Percentiles rank a stretch among this genome's conserved stretches.
phyloP scores from a whole-genome alignment of 1,284 basidiomycete genomes.

The Coriolopsis trogii region DNA sequence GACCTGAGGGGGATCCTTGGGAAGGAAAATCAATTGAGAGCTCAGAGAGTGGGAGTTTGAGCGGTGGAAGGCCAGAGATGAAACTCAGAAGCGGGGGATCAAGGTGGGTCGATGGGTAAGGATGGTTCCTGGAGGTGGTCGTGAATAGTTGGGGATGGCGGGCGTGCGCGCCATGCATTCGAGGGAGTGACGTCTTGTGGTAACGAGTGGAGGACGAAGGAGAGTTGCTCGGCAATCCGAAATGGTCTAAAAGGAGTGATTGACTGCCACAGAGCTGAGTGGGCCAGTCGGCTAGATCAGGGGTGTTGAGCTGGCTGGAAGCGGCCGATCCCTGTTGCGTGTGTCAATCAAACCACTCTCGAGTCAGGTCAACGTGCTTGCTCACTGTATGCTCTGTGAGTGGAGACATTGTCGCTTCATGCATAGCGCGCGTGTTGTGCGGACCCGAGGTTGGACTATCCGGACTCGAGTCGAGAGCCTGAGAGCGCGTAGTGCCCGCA shows the following conservation, averaged over 20 bases:
- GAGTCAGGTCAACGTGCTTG: no score
- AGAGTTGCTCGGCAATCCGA: background rate
- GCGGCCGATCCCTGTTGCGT: conserved; percentile 11
- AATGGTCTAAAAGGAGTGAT: conserved; percentile 1
- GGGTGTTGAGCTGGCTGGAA: conserved; percentile 21
- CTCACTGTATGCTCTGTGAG: conserved; percentile 22
- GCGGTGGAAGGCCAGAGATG: conserved; percentile 22
- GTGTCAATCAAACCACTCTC: no score
- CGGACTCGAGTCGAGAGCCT: conserved; percentile 8
- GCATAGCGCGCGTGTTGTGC: conserved; percentile 16
- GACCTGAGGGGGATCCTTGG: conserved; percentile 15
- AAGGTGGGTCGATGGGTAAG: conserved; percentile 18
- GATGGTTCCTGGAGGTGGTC: conserved; percentile 2
- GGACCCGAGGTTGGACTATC: conserved; percentile 6
- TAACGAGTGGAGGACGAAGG: conserved; percentile 5
- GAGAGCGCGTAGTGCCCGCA: background rate
- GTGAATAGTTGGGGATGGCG: background rate
- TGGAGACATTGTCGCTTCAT: conserved; percentile 17
- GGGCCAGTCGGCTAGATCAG: conserved; percentile 17
- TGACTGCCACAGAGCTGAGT: conserved; percentile 1
- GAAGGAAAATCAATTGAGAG: conserved; percentile 11
- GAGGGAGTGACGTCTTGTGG: background rate
- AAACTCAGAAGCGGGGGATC: conserved; percentile 26
- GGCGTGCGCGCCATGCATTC: background rate
- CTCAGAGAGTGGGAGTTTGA: conserved; percentile 21